Evolutionary conservation across 306 rosid genomes (phyloP).

Genomic region (Prinsepia uniflora): DNA sequence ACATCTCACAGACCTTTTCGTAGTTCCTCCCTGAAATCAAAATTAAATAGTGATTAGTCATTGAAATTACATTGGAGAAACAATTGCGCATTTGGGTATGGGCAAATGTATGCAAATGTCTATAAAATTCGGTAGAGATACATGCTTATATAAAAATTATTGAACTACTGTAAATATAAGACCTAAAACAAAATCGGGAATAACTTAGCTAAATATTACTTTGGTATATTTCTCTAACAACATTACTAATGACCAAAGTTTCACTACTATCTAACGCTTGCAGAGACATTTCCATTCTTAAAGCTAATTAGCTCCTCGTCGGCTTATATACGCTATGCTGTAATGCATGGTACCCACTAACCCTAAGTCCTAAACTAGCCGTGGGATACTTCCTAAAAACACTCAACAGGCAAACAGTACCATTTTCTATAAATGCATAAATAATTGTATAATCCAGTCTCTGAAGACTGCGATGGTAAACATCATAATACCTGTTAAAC

Average conservation of each 20-base stretch:
- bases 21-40: conserved; percentile 57
- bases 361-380: too few species aligned
- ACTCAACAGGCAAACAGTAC: not conserved
- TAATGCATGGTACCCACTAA: not conserved
- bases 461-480: not conserved
- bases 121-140: not conserved
- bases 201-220: not conserved
- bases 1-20: conserved; percentile 83
- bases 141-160: not conserved
- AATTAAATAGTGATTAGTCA: not conserved
- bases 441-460: not conserved
- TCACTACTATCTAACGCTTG: not conserved
- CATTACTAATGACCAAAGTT: not conserved
- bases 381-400: too few species aligned
- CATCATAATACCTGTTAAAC: conserved; percentile 61
- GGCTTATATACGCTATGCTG: not conserved
- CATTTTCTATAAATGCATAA: not conserved
- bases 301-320: not conserved
- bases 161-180: not conserved
- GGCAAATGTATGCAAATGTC: not conserved
- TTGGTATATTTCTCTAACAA: not conserved
- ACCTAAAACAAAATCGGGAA: not conserved
- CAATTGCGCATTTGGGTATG: not conserved
- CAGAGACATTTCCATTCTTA: not conserved
- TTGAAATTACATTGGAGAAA: not conserved